Evolutionary conservation across 1,284 basidiomycete genomes (phyloP).

Genomic region (Ganoderma boninense): DNA sequence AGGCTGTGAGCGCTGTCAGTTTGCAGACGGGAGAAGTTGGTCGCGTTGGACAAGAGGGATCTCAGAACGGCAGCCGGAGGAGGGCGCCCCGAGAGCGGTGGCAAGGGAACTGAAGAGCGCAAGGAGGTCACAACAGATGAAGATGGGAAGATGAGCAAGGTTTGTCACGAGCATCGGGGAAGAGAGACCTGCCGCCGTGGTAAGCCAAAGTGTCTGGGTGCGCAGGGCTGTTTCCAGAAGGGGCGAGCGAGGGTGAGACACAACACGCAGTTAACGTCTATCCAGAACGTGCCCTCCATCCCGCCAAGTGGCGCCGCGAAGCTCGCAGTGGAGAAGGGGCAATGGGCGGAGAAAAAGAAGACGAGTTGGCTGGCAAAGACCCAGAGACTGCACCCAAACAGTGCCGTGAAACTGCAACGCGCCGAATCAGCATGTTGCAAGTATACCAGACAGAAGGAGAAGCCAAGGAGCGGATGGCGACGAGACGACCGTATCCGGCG

Average conservation of each 20-base stretch:
- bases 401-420: not conserved
- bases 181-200: not conserved
- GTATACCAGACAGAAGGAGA: constrained; percentile 1
- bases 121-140: constrained; percentile 4
- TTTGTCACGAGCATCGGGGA: constrained; percentile 16
- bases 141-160: not conserved
- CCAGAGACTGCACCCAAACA: not conserved
- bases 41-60: constrained; percentile 51
- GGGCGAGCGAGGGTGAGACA: not conserved
- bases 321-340: not conserved
- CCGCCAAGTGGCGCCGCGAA: not conserved
- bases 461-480: not conserved
- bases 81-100: not conserved
- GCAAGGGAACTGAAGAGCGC: constrained; percentile 8
- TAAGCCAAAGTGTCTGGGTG: not conserved
- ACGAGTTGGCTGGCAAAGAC: not conserved
- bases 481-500: not conserved
- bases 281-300: not conserved
- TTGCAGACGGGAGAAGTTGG: constrained; percentile 45
- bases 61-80: constrained; percentile 36
- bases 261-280: not conserved
- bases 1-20: constrained; percentile 47
- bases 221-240: not conserved
- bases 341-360: not conserved
- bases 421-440: not conserved